phyloP scores from a whole-genome alignment of 805 yeast genomes.

The Lipomyces spencermartinsiae region DNA sequence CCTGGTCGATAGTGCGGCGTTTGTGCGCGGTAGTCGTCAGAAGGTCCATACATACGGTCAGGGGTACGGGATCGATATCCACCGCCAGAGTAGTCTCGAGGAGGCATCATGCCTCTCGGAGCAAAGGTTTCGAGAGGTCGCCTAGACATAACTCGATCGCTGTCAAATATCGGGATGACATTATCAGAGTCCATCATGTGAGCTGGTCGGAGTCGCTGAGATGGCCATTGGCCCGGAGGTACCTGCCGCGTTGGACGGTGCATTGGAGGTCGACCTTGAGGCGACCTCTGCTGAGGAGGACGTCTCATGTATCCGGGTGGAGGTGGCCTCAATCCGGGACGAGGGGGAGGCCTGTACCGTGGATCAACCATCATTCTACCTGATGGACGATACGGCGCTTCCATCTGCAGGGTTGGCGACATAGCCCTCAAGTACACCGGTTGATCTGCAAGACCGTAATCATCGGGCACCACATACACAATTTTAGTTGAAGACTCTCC shows the following conservation, averaged over 20 bases:
- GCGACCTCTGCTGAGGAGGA: slow-evolving; percentile 3
- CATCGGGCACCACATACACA: slow-evolving; percentile 18
- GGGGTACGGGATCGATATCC: slow-evolving; percentile 5
- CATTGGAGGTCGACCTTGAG: neutral
- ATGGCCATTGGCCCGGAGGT: slow-evolving; percentile 3
- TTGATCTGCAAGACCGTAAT: slow-evolving; percentile 4
- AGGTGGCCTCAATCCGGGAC: slow-evolving; percentile 1
- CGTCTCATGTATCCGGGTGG: neutral
- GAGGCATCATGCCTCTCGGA: slow-evolving; percentile 4
- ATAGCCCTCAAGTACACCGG: slow-evolving; percentile 1
- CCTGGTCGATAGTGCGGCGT: slow-evolving; percentile 11
- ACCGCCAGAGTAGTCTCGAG: slow-evolving; percentile 5
- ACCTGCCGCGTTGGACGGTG: slow-evolving; percentile 2
- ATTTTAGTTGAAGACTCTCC: slow-evolving; percentile 12
- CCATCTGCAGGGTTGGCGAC: slow-evolving; percentile 17
- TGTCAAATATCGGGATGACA: slow-evolving; percentile 6
- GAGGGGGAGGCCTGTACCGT: slow-evolving; percentile 4
- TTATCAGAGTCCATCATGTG: slow-evolving; percentile 15
- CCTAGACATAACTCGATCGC: neutral
- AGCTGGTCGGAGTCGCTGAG: slow-evolving; percentile 10
- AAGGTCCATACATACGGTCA: slow-evolving; percentile 7
- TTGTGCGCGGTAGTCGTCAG: slow-evolving; percentile 11
- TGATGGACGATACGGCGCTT: neutral
- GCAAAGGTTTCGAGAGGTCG: slow-evolving; percentile 6
- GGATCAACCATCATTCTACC: slow-evolving; percentile 8